These are phyloP conservation scores for Saturnispora gosingensis DNA, from an alignment of 805 yeast genomes.

Conservation along the genomic window DNA sequence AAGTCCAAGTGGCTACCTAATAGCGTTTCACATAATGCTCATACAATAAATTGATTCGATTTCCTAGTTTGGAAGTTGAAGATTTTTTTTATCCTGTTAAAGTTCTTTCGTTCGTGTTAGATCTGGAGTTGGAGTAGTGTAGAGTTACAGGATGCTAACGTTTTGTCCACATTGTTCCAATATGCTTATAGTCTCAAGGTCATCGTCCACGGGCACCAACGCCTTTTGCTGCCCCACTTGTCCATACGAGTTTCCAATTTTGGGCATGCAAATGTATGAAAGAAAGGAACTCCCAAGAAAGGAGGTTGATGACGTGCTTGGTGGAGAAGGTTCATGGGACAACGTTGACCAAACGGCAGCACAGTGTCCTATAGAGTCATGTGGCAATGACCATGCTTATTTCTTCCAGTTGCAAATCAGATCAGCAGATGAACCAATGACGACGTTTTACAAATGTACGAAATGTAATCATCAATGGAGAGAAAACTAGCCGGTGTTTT, in stretches of 20 bases:
- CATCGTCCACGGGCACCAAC: constrained; percentile 42
- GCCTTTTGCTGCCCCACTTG: constrained; percentile 86
- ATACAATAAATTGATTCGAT: neutral
- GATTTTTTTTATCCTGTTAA: neutral
- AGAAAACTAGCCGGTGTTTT: constrained; percentile 48
- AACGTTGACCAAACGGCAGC: constrained; percentile 93
- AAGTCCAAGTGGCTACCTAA: too few relatives aligned
- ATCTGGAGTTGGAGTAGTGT: neutral
- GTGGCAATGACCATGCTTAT: constrained; percentile 88
- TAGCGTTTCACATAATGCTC: too few relatives aligned
- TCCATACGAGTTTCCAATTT: constrained; percentile 88
- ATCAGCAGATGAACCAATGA: constrained; percentile 99
- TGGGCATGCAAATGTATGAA: constrained; percentile 76
- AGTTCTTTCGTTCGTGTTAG: neutral
- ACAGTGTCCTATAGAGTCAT: constrained; percentile 81
- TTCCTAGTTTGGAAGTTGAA: neutral
- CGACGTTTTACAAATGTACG: constrained; percentile 93
- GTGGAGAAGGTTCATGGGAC: constrained; percentile 98
- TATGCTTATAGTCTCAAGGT: constrained; percentile 68
- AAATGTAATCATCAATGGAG: constrained; percentile 95
- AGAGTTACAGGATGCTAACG: constrained; percentile 53
- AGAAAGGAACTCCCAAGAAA: constrained; percentile 76
- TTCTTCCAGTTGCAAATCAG: constrained; percentile 95
- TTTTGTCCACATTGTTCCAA: constrained; percentile 94
- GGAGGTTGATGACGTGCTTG: constrained; percentile 91